Base-by-base conservation (phyloP, 371 early-diverging fungal genomes). In the Mucor plumbeus region DNA sequence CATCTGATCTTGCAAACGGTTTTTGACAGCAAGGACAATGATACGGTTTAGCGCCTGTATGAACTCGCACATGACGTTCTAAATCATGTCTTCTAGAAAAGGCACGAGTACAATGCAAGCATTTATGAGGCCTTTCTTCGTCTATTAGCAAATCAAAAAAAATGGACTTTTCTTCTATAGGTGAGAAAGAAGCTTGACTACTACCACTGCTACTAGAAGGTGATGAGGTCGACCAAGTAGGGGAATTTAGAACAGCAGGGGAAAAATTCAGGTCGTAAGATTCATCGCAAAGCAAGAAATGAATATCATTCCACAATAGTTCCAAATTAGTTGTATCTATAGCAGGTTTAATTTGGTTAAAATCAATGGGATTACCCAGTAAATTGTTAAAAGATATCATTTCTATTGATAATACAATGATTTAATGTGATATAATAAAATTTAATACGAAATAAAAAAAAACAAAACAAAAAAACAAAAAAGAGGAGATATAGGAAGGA, bases 31-130 rank as follows among this genome's bases (percentile, higher is more conserved):
- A 74, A 47, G 75, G 64, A 56, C 88, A 88, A 13, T 63, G 35
- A 65, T 83, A 87, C 1, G 88, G 87, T 15, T 82, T 86, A 5
- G 77, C 72, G 8, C 87, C 87, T 7, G 88, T 86, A 50, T 88
- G 88, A 7, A 84, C 62, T 1, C 75, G 68, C 3, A 63, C 41
- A 64, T 78, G 78, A 8, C 78, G 68, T 31, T 72, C 64, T 15
- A 70, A 61, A 61, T 78, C 78, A 64, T 78, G 70, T 14, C 68
- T 64, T n/a, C 78, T 72, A 17, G 75, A 63, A 59, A 78, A 75
- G 4, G 67, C 56, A 19, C 75, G 66, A 39, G 54, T 40, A 35
- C 76, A 76, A 26, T 61, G 61, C 19, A 59, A 17, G 41, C 76
- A 69, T 47, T 44, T 26, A 47, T 70, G 62, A 21, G 72, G 68